Percentiles rank a stretch among this genome's conserved stretches.
Conservation (phyloP, 768 basidiomycete species). For the Gloeostereum incarnatum region DNA sequence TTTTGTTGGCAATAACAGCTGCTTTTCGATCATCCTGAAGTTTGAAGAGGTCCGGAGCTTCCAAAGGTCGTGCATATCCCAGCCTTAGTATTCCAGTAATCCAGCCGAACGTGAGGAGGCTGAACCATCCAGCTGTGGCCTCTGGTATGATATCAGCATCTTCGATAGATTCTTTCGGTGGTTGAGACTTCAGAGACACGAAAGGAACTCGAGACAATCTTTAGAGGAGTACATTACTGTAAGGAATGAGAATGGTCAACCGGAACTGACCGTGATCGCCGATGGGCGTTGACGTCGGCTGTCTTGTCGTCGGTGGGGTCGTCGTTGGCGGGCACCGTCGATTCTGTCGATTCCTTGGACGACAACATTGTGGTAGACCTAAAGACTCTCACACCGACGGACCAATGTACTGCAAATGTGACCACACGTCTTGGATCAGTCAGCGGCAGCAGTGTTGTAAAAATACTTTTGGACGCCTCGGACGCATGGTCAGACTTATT, state of each 20-base stretch:
- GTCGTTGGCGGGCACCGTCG: too few relatives aligned
- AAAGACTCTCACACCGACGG: too few relatives aligned
- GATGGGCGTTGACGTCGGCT: not conserved
- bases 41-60: constrained; percentile 74
- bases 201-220: not conserved
- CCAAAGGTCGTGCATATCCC: constrained; percentile 75
- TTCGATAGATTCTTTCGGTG: constrained; percentile 44
- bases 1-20: constrained; percentile 47
- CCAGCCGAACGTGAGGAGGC: constrained; percentile 64
- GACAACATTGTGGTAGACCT: too few relatives aligned
- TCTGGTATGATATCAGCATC: constrained; percentile 61
- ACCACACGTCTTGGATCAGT: too few relatives aligned
- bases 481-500: too few relatives aligned
- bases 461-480: too few relatives aligned
- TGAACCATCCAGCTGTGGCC: constrained; percentile 48
- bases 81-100: constrained; percentile 60
- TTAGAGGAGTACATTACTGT: not conserved
- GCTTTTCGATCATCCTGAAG: constrained; percentile 58
- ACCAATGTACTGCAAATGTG: too few relatives aligned
- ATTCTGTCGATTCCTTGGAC: too few relatives aligned
- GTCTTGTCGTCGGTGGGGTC: too few relatives aligned
- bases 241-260: not conserved
- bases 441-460: too few relatives aligned
- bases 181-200: constrained; percentile 13
- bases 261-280: too few relatives aligned